Base-by-base conservation (phyloP, 495 filamentous ascomycete genomes). In the Trichoderma orchidacearum region DNA sequence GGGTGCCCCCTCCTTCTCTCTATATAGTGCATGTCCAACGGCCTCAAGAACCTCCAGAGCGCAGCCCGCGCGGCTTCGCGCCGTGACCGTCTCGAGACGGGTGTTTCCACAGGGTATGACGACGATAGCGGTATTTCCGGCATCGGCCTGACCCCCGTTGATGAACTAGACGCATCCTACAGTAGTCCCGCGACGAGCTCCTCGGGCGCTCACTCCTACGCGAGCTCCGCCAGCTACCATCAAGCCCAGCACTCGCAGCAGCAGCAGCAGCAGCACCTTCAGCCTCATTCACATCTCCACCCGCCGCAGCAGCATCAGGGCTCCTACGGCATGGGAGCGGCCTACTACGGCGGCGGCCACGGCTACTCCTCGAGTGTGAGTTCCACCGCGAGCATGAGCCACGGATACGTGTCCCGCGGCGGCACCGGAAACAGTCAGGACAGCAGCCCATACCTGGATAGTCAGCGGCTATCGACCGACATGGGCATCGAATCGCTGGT, bases 401-500 rank as follows among this genome's bases (percentile, higher is more conserved):
- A 55, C 30, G 30, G 30, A 15, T 55, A 55, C 21, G 53, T 27
- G 23, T 57, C 61, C 32, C 56, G 57, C 29, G 57, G 57, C 30
- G 57, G 54, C 18, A 53, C 63, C 41, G 56, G 50, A 9, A 30
- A 62, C 58, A 71, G 69, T 53, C 70, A 73, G 58, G 71, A 70
- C 17, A 62, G 66, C 3, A 75, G 72, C 31, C 74, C 74, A 6
- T 77, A 77, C 56, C 66, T 77, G 67, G 69, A 74, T 52, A 68
- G 68, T 48, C 67, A 68, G 60, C 63, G 77, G 9, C 74, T 76
- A 0, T 77, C 74, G 55, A 73, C 77, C 8, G 75, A 81, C 64
- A 79, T 80, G 75, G 76, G 75, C 29, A 81, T 81, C 63, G 75
- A 74, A 57, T 67, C 74, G 28, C 76, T 81, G 55, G 75, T 80